A percentile compares a stretch with the other conserved stretches of the same genome.
These are phyloP conservation scores for Periglandula ipomoeae DNA, from an alignment of 2,329 filamentous ascomycete species.

Conservation along the genomic window DNA sequence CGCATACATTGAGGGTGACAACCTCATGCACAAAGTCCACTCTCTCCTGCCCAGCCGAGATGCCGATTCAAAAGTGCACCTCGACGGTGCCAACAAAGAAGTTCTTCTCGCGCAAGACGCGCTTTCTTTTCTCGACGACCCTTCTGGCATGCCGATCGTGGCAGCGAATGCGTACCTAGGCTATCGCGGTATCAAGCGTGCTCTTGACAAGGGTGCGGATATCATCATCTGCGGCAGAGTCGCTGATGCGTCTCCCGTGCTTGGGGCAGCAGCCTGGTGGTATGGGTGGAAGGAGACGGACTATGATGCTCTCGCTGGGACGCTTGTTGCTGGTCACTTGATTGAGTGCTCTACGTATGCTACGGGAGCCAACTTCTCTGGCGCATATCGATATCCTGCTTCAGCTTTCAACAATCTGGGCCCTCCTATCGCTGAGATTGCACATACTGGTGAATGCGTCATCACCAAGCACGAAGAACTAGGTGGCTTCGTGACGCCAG, in stretches of 20 bases:
- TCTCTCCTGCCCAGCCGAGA: conserved; percentile 2
- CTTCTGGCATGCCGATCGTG: conserved; percentile 14
- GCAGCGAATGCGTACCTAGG: conserved; percentile 41
- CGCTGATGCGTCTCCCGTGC: conserved; percentile 37
- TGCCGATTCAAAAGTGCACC: conserved; percentile 17
- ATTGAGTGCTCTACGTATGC: conserved; percentile 43
- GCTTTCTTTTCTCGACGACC: conserved; percentile 10
- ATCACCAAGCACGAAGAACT: no score
- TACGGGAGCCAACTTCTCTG: conserved; percentile 42
- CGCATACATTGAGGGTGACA: conserved; percentile 29
- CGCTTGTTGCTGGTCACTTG: conserved; percentile 37
- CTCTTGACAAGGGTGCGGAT: conserved; percentile 27
- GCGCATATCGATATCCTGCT: conserved; percentile 19
- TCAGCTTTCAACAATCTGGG: conserved; percentile 13
- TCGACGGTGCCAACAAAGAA: conserved; percentile 11
- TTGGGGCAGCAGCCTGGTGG: conserved; percentile 44
- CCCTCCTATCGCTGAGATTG: no score
- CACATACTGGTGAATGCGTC: no score
- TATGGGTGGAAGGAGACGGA: conserved; percentile 34
- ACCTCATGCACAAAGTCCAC: conserved; percentile 19
- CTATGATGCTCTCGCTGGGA: conserved; percentile 36
- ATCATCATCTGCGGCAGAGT: conserved; percentile 34
- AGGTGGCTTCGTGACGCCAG: no score
- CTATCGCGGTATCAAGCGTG: conserved; percentile 31
- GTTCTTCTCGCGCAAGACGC: conserved; percentile 13